Percentiles rank a stretch among this genome's conserved stretches.
Evolutionary conservation across 805 yeast species (phyloP).

Genomic region (Wickerhamomyces silvicola): DNA sequence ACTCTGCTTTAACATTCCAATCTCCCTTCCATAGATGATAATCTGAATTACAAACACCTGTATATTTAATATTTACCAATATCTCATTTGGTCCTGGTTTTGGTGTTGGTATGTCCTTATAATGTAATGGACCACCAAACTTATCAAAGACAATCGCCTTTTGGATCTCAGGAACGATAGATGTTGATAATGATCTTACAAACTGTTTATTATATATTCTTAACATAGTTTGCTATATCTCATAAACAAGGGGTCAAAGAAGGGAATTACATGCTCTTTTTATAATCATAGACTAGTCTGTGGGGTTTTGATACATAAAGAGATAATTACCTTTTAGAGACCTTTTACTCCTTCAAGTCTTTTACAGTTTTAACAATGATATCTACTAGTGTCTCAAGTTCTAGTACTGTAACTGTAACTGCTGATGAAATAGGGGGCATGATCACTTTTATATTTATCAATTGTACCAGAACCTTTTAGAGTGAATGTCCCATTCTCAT

Average conservation of each 20-base stretch:
- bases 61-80: constrained; percentile 47
- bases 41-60: constrained; percentile 60
- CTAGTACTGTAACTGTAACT: constrained; percentile 31
- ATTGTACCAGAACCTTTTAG: constrained; percentile 35
- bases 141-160: constrained; percentile 43
- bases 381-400: constrained; percentile 30
- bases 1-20: constrained; percentile 47
- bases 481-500: constrained; percentile 34
- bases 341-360: constrained; percentile 18
- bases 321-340: too few species aligned
- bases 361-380: constrained; percentile 16
- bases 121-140: constrained; percentile 37
- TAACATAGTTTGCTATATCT: too few species aligned
- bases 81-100: constrained; percentile 46
- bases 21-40: constrained; percentile 59
- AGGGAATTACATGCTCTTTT: too few species aligned
- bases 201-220: too few species aligned
- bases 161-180: constrained; percentile 35
- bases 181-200: too few species aligned
- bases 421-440: constrained; percentile 41
- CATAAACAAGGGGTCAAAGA: too few species aligned
- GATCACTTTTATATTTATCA: constrained; percentile 38
- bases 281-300: too few species aligned
- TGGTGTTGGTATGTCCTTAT: constrained; percentile 47
- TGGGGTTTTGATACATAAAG: too few species aligned